Conservation (phyloP, 2,329 filamentous ascomycete species). For the Pyricularia sp. region DNA sequence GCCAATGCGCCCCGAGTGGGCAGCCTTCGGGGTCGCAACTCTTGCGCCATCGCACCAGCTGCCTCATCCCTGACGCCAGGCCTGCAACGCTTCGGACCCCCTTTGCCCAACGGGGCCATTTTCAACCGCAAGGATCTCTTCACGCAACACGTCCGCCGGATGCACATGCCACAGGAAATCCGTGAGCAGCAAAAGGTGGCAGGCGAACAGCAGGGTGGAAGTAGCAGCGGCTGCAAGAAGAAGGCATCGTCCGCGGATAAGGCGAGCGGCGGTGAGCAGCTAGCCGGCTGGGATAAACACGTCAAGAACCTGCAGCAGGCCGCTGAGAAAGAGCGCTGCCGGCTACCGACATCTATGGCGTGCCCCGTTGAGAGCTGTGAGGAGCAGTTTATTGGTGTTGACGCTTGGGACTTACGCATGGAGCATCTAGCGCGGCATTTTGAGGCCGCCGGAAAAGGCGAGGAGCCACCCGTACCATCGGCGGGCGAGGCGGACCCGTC, state of each 20-base stretch:
- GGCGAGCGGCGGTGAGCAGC: not conserved
- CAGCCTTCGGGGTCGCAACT: slow-evolving; percentile 7
- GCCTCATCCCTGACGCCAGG: not conserved
- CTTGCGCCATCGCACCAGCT: slow-evolving; percentile 1
- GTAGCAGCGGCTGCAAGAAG: not conserved
- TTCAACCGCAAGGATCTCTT: slow-evolving; percentile 93
- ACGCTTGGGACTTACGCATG: slow-evolving; percentile 74
- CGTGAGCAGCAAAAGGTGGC: slow-evolving; percentile 25
- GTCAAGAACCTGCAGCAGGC: slow-evolving; percentile 44
- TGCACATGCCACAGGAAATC: slow-evolving; percentile 54
- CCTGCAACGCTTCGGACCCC: slow-evolving; percentile 2
- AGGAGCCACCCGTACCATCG: slow-evolving; percentile 17
- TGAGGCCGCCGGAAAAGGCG: slow-evolving; percentile 37
- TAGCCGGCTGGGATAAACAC: slow-evolving; percentile 36
- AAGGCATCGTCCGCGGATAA: slow-evolving; percentile 1
- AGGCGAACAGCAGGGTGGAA: not conserved
- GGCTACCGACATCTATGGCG: slow-evolving; percentile 46
- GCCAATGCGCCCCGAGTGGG: not conserved
- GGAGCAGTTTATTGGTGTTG: slow-evolving; percentile 45
- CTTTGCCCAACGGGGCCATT: slow-evolving; percentile 41
- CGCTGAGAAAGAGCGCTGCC: slow-evolving; percentile 51
- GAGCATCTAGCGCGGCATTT: slow-evolving; percentile 80
- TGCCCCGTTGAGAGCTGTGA: slow-evolving; percentile 56
- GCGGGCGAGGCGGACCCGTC: slow-evolving; percentile 24
- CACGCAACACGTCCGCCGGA: slow-evolving; percentile 76